Evolutionary conservation across 345 rosid species (phyloP), one percentile per base, ranked within the genome.

Genomic region (Eucalyptus dawsonii): DNA sequence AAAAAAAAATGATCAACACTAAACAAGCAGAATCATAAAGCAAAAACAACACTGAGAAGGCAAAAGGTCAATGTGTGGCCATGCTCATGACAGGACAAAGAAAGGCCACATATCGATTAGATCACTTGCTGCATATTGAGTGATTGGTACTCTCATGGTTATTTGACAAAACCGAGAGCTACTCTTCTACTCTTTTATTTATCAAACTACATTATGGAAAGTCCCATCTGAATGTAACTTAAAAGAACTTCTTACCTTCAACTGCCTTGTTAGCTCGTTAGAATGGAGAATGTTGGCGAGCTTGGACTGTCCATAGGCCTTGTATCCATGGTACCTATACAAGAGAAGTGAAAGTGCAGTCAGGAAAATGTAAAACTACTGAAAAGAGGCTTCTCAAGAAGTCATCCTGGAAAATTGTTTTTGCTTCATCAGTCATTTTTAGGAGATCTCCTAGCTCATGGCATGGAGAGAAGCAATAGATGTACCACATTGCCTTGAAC

Each of bases 261-360:
- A 91, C 50, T 85, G 92, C 91, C 93, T 94, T 25, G 97, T 88
- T 50, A 97, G 97, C 95, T 97, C 99, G 87, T 94, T 95, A 34
- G 97, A 97, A 90, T 96, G 98, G 94, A 97, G 91, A 89, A 96
- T 89, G 90, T 95, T 96, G 88, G 95, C 95, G 25, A 97, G 95
- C 92, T 97, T 97, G 50, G 97, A 95, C 90, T 96, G 97, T 87
- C 96, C 97, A 90, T 95, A 96, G 11, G 97, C 95, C 69, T 89
- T 90, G 88, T 72, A 54, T 50, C 91, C 91, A 91, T 83, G 90
- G 91, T 95, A 96, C 90, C 98, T 96, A 92, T 29, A 86, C 42
- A 80, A 27, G 72, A 87, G 88, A 89, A 88, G 72, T 86, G 47
- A 62, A 60, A 19, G 60, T 42, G 85, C 16, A 62, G 65, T 58